Evolutionary conservation across 164 flowering plant genomes (phyloP), one percentile per base, ranked within the genome.

Genomic region (Santalum album): DNA sequence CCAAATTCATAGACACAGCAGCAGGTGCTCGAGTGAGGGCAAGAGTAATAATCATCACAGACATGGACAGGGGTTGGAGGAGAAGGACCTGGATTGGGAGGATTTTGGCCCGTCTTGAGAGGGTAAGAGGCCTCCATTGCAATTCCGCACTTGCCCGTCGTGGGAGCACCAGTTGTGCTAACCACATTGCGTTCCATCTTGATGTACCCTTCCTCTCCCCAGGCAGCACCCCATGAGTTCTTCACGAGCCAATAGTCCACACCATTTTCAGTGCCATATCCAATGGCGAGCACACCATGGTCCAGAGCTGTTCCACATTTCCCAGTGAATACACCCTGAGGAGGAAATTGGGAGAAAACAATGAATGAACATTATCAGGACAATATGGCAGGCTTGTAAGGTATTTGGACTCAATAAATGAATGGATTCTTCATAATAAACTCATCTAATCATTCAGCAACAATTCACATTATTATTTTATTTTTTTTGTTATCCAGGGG

Each of bases 271-370:
- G 87, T 74, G 24, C 97, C 97, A 51, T 90, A 94, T 27, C 99
- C 99, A 64, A 94, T 89, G 6, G 82, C 95, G 24, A 72, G 56
- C 40, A 94, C 97, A 35, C 96, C 99, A 59, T 94, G 99, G 75
- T 94, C 96, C 48, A 90, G 64, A 0, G 61, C 62, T 19, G 88
- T 84, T 19, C 96, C 95, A 65, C 99, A 94, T 9, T 2, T 46
- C 51, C 96, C 96, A 1, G 84, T 74, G 53, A 84, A 94, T 50
- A 94, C 53, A 53, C 99, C 97, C 99, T 92, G 69, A 43, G 58
- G 38, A 46, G 4, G 45, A 12, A 26, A 19, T 17, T 7, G 39
- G 15, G 11, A 32, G 21, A 20, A n/a, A 2, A 42, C 15, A 14
- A 2, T 5, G 16, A 14, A 36, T 36, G n/a, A 36, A 2, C 12